Conservation (phyloP, 2,329 filamentous ascomycete species). For the Tolypocladium endophyticum region DNA sequence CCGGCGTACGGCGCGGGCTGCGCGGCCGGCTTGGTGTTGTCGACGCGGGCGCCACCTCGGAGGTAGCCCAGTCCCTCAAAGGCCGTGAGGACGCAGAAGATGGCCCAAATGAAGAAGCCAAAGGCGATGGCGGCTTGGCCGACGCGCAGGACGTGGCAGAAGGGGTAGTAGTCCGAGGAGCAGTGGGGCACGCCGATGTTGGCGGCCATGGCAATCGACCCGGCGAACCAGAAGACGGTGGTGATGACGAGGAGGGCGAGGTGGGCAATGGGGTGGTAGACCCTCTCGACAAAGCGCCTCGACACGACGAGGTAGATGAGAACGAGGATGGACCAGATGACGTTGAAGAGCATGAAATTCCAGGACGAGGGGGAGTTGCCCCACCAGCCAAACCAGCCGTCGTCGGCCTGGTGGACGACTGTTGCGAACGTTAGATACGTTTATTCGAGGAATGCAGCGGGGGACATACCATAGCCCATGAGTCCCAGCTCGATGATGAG, state of each 20-base stretch:
- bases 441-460: background rate
- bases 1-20: conserved; percentile 1
- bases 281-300: conserved; percentile 48
- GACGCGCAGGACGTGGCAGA: conserved; percentile 37
- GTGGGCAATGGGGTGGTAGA: conserved; percentile 55
- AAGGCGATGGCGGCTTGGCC: conserved; percentile 56
- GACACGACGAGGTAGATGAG: conserved; percentile 60
- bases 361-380: conserved; percentile 40
- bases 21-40: conserved; percentile 11
- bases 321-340: conserved; percentile 65
- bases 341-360: conserved; percentile 72
- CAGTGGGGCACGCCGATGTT: conserved; percentile 44
- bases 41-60: conserved; percentile 19
- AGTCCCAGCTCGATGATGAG: conserved; percentile 66
- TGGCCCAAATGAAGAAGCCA: conserved; percentile 52
- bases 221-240: conserved; percentile 83
- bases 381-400: background rate
- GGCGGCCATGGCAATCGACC: conserved; percentile 67
- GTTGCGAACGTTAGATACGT: background rate
- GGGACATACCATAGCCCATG: conserved; percentile 55
- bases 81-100: conserved; percentile 36
- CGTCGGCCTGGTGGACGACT: conserved; percentile 6
- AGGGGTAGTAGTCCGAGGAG: conserved; percentile 35
- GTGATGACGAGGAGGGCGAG: conserved; percentile 61
- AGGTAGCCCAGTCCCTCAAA: conserved; percentile 35